These are phyloP conservation scores for Crotalaria pallida DNA, from an alignment of 306 rosid genomes.

Conservation along the genomic window DNA sequence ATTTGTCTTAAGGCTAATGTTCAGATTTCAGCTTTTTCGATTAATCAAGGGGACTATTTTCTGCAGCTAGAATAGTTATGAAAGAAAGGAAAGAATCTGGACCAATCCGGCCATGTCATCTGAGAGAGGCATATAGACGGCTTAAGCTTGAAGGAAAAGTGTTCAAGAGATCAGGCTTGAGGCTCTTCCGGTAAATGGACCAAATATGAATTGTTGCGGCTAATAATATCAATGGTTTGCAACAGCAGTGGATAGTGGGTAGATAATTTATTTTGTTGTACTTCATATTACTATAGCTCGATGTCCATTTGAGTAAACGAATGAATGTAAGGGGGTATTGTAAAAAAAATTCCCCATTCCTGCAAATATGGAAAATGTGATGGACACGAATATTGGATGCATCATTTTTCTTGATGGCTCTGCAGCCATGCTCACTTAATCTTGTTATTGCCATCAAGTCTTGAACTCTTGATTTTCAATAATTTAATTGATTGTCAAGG, in stretches of 20 bases:
- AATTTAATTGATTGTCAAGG: no score
- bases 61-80: slow-evolving; percentile 80
- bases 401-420: not conserved
- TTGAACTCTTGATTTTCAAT: no score
- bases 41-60: slow-evolving; percentile 3
- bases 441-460: no score
- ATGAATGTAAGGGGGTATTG: slow-evolving; percentile 1
- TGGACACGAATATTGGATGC: not conserved
- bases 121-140: slow-evolving; percentile 85
- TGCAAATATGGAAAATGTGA: not conserved
- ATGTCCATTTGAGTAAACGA: not conserved
- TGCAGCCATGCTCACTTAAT: no score
- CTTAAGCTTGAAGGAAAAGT: slow-evolving; percentile 88
- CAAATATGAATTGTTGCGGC: slow-evolving; percentile 1
- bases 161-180: slow-evolving; percentile 59
- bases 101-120: slow-evolving; percentile 90
- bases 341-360: not conserved
- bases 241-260: not conserved
- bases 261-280: not conserved
- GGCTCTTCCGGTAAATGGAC: slow-evolving; percentile 67
- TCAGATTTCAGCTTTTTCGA: not conserved
- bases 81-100: slow-evolving; percentile 85
- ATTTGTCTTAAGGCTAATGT: not conserved
- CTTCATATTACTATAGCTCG: not conserved
- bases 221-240: not conserved